These are phyloP conservation scores for Tulasnella calospora DNA, from an alignment of 768 basidiomycete genomes.

Conservation along the genomic window DNA sequence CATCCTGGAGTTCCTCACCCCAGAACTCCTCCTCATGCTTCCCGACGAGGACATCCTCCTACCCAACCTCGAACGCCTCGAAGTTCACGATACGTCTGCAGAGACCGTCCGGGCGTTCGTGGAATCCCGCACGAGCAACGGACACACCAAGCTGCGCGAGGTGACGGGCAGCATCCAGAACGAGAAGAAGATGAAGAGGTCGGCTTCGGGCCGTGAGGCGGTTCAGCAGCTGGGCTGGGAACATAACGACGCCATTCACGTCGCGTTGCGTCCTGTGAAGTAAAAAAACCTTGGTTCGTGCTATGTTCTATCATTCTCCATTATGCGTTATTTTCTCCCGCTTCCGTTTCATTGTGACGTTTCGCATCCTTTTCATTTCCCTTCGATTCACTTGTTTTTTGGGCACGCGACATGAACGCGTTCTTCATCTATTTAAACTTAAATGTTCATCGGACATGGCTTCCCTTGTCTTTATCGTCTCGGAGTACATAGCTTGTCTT, in stretches of 20 bases:
- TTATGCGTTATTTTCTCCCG: neutral
- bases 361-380: neutral
- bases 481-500: neutral
- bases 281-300: neutral
- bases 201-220: constrained; percentile 13
- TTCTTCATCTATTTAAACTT: neutral
- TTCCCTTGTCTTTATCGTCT: neutral
- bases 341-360: neutral
- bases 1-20: constrained; percentile 21
- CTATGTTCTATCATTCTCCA: neutral
- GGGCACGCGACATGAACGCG: constrained; percentile 4
- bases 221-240: constrained; percentile 23
- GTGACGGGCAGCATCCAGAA: constrained; percentile 21
- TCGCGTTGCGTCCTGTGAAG: constrained; percentile 7
- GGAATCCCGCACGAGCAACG: constrained; percentile 2
- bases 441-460: constrained; percentile 1
- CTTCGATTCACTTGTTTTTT: neutral
- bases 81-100: constrained; percentile 14
- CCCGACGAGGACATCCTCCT: constrained; percentile 21
- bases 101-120: constrained; percentile 23
- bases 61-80: constrained; percentile 14
- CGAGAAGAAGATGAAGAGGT: constrained; percentile 13
- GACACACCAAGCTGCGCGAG: constrained; percentile 10
- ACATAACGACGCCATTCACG: constrained; percentile 20
- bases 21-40: constrained; percentile 21